These are phyloP conservation scores for Cryptococcus depauperatus DNA, from an alignment of 1,284 basidiomycete species.

Conservation along the genomic window DNA sequence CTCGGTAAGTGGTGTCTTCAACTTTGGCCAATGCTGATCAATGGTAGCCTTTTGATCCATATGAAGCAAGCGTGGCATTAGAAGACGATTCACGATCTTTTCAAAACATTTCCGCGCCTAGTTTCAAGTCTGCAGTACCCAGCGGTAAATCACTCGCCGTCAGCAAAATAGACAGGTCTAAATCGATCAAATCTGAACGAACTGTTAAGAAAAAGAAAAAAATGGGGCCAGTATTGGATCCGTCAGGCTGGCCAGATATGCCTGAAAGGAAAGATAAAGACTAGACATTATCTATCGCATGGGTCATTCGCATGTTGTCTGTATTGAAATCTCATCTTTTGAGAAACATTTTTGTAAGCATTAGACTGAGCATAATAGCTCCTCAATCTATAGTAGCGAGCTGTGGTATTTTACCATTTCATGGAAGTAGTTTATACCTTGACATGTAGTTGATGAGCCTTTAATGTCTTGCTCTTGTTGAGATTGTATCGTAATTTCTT, in stretches of 20 bases:
- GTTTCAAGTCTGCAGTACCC: slow-evolving; percentile 9
- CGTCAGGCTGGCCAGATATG: slow-evolving; percentile 4
- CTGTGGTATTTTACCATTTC: no score
- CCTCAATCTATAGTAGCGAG: no score
- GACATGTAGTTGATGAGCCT: no score
- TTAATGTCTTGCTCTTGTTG: no score
- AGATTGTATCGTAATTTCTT: no score
- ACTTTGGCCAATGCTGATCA: slow-evolving; percentile 4
- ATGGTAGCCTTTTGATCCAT: neutral
- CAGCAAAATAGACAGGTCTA: slow-evolving; percentile 5
- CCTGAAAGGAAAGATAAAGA: neutral
- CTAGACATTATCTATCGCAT: no score
- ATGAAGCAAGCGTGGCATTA: neutral
- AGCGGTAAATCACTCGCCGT: slow-evolving; percentile 5
- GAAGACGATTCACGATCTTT: slow-evolving; percentile 2
- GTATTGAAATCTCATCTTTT: no score
- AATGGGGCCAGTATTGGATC: slow-evolving; percentile 6
- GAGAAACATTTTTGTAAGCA: no score
- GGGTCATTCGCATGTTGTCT: no score
- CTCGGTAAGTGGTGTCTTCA: no score
- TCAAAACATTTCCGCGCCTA: neutral
- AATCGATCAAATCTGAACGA: neutral
- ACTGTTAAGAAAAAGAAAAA: neutral
- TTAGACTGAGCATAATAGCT: no score
- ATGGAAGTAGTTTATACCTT: no score